Base-by-base conservation (phyloP, 345 rosid species). In the Euphorbia tirucalli region DNA sequence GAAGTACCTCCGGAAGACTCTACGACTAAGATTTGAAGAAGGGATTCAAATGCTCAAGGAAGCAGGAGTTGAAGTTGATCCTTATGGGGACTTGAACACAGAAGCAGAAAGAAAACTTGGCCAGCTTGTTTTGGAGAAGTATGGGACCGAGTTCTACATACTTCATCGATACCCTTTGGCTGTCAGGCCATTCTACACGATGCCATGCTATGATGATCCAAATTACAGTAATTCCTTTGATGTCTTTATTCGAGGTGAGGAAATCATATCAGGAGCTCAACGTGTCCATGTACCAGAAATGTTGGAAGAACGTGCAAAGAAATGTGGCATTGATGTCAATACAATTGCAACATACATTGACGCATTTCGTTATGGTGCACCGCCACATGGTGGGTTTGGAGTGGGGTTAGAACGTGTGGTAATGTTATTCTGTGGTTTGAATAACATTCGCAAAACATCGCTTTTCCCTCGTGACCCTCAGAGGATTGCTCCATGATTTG, bases 161-260 rank as follows among this genome's bases (percentile, higher is more conserved):
- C 86, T 92, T 63, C 84, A 89, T 69, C 88, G 92, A 54, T 95
- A 86, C 77, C 97, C 97, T 65, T 49, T 79, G 74, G 92, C 92
- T 68, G 92, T 88, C 22, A 87, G 97, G 80, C 97, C 97, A 54
- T 95, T 95, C 83, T 92, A 95, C 81, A 95, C 97, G 9, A 95
- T 92, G 99, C 89, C 96, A 24, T 92, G 96, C 80, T 80, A 81
- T 16, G 99, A 90, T 70, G 76, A 88, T 81, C 24, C 92, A 39
- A 80, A 69, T 18, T 95, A 90, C 84, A 89, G 93, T 44, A 92
- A 92, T 79, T 95, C 97, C 37, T 92, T 94, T 77, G 97, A 94
- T 79, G 97, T 94, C 77, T 94, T 94, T 72, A 85, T 94, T 74
- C 81, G 97, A 90, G 97, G 98, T 1, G 97, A 92, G 88, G 97